Conservation (phyloP, 2,329 filamentous ascomycete genomes). For the Microcyclospora tardicrescens region DNA sequence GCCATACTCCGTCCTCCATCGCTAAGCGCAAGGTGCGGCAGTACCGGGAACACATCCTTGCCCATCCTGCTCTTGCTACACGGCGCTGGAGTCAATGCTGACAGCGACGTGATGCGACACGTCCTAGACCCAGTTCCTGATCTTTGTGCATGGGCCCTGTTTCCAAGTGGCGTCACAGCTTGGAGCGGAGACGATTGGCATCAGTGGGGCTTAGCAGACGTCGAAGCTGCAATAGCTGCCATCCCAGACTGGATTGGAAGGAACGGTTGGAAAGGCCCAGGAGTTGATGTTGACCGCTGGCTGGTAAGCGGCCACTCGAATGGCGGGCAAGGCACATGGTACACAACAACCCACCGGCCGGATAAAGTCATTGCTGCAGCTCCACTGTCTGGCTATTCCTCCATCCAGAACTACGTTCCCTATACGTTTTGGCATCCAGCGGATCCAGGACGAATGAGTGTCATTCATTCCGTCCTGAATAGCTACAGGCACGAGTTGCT, state of each 20-base stretch:
- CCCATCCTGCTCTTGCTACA: conserved; percentile 42
- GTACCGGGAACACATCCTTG: conserved; percentile 16
- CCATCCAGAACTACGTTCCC: conserved; percentile 47
- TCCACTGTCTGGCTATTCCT: conserved; percentile 46
- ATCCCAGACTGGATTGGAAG: conserved; percentile 39
- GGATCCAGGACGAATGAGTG: conserved; percentile 37
- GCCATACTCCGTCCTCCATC: conserved; percentile 44
- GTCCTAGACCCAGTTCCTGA: conserved; percentile 38
- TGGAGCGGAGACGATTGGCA: conserved; percentile 53
- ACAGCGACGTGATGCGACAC: conserved; percentile 33
- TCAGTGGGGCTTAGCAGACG: conserved; percentile 44
- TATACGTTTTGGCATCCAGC: conserved; percentile 43
- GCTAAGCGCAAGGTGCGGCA: conserved; percentile 18
- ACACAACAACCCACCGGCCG: conserved; percentile 41
- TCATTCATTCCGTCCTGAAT: conserved; percentile 37
- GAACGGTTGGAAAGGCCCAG: conserved; percentile 36
- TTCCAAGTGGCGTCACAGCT: conserved; percentile 43
- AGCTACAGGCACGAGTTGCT: conserved; percentile 45
- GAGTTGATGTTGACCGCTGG: conserved; percentile 35
- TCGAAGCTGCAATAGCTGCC: conserved; percentile 38
- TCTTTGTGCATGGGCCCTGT: conserved; percentile 42
- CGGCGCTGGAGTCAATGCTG: conserved; percentile 45
- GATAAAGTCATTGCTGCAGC: conserved; percentile 44
- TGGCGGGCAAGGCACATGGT: conserved; percentile 48
- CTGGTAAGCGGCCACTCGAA: conserved; percentile 47